Conservation (phyloP, 148 eudicot species). For the Arctostaphylos glauca region DNA sequence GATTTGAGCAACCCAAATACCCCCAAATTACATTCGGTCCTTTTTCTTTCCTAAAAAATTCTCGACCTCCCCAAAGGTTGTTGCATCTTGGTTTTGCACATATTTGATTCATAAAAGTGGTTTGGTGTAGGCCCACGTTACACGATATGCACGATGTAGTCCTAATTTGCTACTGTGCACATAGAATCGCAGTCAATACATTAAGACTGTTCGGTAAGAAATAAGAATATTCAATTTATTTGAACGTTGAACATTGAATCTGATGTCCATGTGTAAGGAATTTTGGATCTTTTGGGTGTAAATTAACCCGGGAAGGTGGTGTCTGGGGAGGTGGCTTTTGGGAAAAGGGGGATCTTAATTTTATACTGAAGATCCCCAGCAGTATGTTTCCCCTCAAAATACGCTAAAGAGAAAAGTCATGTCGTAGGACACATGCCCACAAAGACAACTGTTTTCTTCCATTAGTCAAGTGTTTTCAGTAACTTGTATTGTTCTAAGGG, state of each 20-base stretch:
- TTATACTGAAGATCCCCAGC: neutral
- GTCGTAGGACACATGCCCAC: neutral
- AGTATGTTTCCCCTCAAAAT: neutral
- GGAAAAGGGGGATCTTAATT: neutral
- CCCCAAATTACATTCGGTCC: too few relatives aligned
- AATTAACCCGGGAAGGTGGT: conserved; percentile 8
- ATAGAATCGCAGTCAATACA: neutral
- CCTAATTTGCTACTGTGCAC: neutral
- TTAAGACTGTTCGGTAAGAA: neutral
- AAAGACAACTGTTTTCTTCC: neutral
- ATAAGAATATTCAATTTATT: neutral
- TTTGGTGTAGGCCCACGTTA: neutral
- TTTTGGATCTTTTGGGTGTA: neutral
- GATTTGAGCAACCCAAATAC: too few relatives aligned
- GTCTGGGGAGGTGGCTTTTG: neutral
- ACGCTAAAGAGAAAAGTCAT: neutral
- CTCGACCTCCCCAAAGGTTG: too few relatives aligned
- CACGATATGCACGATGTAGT: neutral
- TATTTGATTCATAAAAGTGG: neutral
- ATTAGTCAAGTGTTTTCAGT: too few relatives aligned
- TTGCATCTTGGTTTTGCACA: too few relatives aligned
- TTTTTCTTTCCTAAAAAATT: too few relatives aligned
- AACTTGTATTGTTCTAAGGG: too few relatives aligned
- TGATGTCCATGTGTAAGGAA: neutral
- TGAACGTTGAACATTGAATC: neutral